Evolutionary conservation across 805 yeast genomes (phyloP).

Genomic region (Candida jianshihensis): DNA sequence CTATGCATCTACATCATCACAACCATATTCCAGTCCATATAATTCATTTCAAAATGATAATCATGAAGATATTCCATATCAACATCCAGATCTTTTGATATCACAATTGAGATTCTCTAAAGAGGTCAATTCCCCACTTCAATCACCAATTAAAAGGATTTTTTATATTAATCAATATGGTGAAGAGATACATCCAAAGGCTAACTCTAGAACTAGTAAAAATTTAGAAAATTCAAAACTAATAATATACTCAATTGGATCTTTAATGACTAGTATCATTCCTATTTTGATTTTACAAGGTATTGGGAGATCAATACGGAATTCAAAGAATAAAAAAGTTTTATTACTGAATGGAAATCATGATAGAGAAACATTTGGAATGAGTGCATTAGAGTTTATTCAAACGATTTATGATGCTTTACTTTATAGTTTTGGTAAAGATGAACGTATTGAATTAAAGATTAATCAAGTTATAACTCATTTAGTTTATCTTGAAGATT

Average conservation of each 20-base stretch:
- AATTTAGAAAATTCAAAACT: conserved; percentile 44
- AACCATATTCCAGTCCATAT: not conserved
- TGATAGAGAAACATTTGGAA: conserved; percentile 76
- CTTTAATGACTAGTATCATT: conserved; percentile 78
- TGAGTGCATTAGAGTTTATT: conserved; percentile 55
- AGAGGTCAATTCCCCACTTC: conserved; percentile 50
- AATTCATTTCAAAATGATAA: not conserved
- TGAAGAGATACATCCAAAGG: conserved; percentile 73
- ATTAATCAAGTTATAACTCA: conserved; percentile 56
- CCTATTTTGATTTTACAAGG: conserved; percentile 75
- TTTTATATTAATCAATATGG: conserved; percentile 85
- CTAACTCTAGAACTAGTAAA: conserved; percentile 53
- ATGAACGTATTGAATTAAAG: conserved; percentile 8
- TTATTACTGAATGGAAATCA: conserved; percentile 63
- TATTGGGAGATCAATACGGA: conserved; percentile 52
- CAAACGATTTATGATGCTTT: conserved; percentile 49
- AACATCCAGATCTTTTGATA: conserved; percentile 68
- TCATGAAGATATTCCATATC: conserved; percentile 57
- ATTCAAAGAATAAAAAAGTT: conserved; percentile 38
- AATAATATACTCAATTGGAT: conserved; percentile 76
- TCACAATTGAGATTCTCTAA: conserved; percentile 74
- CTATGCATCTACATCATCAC: conserved; percentile 7
- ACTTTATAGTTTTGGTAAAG: conserved; percentile 35
- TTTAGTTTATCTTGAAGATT: conserved; percentile 44
- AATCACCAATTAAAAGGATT: conserved; percentile 65